Conservation (phyloP, 805 yeast genomes). For the Suhomyces xylopsoci region DNA sequence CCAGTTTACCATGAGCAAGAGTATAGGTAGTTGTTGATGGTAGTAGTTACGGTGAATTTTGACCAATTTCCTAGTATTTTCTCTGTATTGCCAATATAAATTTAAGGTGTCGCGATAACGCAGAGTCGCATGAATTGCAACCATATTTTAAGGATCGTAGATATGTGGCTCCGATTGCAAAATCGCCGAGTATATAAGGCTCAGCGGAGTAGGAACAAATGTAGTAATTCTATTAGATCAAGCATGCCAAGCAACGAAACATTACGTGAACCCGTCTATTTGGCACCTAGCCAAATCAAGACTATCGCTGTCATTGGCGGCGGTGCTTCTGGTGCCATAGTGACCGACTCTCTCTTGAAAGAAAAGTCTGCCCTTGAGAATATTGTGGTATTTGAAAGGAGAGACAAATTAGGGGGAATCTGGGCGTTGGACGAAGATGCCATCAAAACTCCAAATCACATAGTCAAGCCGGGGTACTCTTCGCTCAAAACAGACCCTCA, state of each 20-base stretch:
- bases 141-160: not conserved
- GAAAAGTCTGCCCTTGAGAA: conserved; percentile 27
- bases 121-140: not conserved
- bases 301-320: conserved; percentile 47
- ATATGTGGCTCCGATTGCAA: not conserved
- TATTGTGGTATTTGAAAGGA: conserved; percentile 41
- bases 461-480: conserved; percentile 19
- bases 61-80: not conserved
- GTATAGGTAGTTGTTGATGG: not conserved
- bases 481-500: conserved; percentile 27
- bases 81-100: not conserved
- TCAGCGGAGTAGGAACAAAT: not conserved
- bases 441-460: conserved; percentile 17
- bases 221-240: not conserved
- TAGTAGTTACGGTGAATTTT: not conserved
- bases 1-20: not conserved
- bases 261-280: not conserved
- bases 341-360: conserved; percentile 35
- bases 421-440: conserved; percentile 36
- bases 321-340: conserved; percentile 50
- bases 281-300: conserved; percentile 12
- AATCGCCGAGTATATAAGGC: not conserved
- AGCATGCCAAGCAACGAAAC: not conserved
- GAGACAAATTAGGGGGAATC: conserved; percentile 40
- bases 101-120: not conserved